Base-by-base conservation (phyloP, 768 basidiomycete species). In the Kwoniella newhampshirensis region DNA sequence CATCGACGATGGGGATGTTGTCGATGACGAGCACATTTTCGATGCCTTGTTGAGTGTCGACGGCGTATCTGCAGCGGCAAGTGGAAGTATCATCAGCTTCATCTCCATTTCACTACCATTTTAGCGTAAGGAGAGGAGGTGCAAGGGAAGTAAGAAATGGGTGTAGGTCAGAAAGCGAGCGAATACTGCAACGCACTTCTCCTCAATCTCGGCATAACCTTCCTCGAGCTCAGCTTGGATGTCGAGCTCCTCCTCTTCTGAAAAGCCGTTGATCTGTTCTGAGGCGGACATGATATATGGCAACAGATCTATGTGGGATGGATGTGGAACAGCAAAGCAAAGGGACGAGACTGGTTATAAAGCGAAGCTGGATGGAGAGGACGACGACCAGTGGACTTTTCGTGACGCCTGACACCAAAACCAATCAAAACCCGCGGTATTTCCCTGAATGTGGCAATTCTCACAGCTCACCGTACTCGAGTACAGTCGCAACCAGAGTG, bases 21-120 rank as follows among this genome's bases (percentile, higher is more conserved):
- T 98, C 96, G 57, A 98, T 85, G 50, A 98, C 87, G 51, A 99
- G 78, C 54, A 90, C 84, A 72, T 88, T 89, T 80, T 98, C 96
- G 70, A 97, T 84, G 37, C 88, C 83, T 63, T 91, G 86, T 66
- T 90, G 88, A 62, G 85, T 84, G 55, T 89, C 80, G 67, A 93
- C 86, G 63, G 86, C 82, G 79, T 91, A 94, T 81, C 92, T 96
- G 74, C 15, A 36, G 18, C 18, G 8, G 23, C 26, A 47, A 1
- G 51, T 28, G 17, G 27, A 47, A 1, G 51, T 28, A 21, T 30
- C 35, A 52, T 55, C 36, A 54, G 36, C 28, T 3, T 35, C 23
- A 15, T 42, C 20, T 13, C 27, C 17, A 20, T 2, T n/a, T 18
- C 8, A 41, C 39, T 26, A 13, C 28, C 21, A 13, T 35, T 17